Conservation (phyloP, 805 yeast genomes). For the Komagataella ulmi region DNA sequence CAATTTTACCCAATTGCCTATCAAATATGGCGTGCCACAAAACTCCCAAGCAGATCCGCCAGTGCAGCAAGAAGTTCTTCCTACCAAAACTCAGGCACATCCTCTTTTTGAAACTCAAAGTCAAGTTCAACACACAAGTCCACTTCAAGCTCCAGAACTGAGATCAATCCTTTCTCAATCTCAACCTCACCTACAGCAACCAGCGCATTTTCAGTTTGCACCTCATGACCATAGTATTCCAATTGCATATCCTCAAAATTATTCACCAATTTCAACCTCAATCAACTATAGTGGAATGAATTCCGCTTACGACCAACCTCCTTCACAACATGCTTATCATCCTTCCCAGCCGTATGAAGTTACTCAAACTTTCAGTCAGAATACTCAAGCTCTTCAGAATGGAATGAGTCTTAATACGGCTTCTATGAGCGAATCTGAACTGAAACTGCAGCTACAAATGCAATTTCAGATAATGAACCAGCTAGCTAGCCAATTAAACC, state of each 20-base stretch:
- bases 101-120: neutral
- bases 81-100: neutral
- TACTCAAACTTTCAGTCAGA: neutral
- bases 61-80: neutral
- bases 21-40: neutral
- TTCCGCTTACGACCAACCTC: neutral
- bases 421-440: constrained; percentile 4
- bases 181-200: neutral
- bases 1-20: neutral
- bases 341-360: neutral
- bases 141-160: neutral
- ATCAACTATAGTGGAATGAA: neutral
- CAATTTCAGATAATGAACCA: constrained; percentile 2
- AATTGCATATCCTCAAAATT: neutral
- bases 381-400: neutral
- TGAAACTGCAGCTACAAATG: neutral
- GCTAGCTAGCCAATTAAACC: constrained; percentile 9
- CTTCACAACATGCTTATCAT: neutral
- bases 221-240: neutral
- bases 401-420: neutral
- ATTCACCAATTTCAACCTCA: neutral
- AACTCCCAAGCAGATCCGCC: neutral
- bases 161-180: neutral
- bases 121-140: neutral
- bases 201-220: neutral